Conservation (phyloP, 768 basidiomycete genomes). For the Cyathus striatus region DNA sequence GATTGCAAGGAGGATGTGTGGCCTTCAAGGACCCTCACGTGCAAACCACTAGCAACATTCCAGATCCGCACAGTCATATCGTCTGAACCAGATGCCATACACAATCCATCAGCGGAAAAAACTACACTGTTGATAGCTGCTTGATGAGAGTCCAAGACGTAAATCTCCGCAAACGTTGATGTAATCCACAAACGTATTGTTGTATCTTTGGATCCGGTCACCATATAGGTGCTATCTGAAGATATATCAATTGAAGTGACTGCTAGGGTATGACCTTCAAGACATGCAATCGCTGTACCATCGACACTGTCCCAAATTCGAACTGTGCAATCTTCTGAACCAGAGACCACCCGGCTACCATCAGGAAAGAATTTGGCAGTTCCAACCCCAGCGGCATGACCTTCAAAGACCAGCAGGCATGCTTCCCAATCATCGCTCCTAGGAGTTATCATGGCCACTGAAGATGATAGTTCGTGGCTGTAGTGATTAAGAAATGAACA, state of each 20-base stretch:
- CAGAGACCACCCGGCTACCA: neutral
- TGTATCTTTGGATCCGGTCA: neutral
- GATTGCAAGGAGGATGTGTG: neutral
- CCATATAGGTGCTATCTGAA: neutral
- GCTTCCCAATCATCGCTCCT: too few species aligned
- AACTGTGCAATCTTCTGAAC: neutral
- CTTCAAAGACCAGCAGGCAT: neutral
- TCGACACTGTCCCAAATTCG: neutral
- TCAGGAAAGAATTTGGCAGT: neutral
- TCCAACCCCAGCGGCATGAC: neutral
- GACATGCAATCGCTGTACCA: neutral
- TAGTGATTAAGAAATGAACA: too few species aligned
- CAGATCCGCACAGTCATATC: neutral
- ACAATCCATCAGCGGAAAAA: neutral
- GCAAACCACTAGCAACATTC: neutral
- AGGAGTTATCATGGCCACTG: too few species aligned
- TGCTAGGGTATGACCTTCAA: neutral
- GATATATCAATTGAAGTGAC: neutral
- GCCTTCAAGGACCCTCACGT: neutral
- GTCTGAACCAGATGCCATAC: neutral
- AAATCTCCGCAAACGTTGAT: neutral
- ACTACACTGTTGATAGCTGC: neutral
- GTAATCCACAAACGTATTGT: neutral
- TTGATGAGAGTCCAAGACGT: neutral
- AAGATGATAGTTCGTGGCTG: too few species aligned